Conservation (phyloP, 2,329 filamentous ascomycete genomes). For the Exophiala sp. region DNA sequence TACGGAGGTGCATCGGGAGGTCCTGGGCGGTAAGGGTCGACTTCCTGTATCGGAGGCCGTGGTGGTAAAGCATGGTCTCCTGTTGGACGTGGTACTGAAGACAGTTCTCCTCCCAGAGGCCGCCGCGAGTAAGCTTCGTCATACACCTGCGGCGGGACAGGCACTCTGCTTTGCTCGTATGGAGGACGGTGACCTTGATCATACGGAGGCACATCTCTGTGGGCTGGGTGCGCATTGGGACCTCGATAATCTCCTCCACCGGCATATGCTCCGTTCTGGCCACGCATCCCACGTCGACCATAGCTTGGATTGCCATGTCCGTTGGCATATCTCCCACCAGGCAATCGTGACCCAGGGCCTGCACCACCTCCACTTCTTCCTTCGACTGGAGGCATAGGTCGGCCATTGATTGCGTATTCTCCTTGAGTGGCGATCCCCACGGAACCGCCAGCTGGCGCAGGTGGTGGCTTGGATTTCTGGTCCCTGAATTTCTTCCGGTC, state of each 20-base stretch:
- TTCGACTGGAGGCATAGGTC: conserved; percentile 34
- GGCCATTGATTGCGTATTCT: conserved; percentile 46
- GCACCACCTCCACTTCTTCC: conserved; percentile 32
- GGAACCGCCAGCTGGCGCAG: conserved; percentile 84
- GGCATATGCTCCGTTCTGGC: conserved; percentile 21
- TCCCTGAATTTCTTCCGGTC: conserved; percentile 86
- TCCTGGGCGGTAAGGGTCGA: conserved; percentile 19
- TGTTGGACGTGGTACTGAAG: background rate
- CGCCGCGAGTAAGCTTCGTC: conserved; percentile 24
- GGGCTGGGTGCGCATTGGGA: conserved; percentile 9
- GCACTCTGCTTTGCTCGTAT: conserved; percentile 14
- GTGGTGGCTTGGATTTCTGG: conserved; percentile 74
- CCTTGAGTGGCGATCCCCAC: conserved; percentile 66
- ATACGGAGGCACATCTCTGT: conserved; percentile 21
- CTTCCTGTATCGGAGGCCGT: conserved; percentile 18
- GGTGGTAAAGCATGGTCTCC: conserved; percentile 21
- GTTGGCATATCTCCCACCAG: conserved; percentile 31
- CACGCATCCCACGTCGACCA: conserved; percentile 9
- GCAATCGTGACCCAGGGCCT: conserved; percentile 29
- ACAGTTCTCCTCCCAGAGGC: conserved; percentile 7
- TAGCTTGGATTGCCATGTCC: conserved; percentile 19
- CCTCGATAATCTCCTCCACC: conserved; percentile 19
- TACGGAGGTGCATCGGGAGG: conserved; percentile 18
- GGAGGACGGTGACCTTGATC: conserved; percentile 21
- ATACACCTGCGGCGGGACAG: conserved; percentile 15